Evolutionary conservation across 2,329 filamentous ascomycete genomes (phyloP), one percentile per base, ranked within the genome.

Genomic region (Ophiostoma tasmaniense): DNA sequence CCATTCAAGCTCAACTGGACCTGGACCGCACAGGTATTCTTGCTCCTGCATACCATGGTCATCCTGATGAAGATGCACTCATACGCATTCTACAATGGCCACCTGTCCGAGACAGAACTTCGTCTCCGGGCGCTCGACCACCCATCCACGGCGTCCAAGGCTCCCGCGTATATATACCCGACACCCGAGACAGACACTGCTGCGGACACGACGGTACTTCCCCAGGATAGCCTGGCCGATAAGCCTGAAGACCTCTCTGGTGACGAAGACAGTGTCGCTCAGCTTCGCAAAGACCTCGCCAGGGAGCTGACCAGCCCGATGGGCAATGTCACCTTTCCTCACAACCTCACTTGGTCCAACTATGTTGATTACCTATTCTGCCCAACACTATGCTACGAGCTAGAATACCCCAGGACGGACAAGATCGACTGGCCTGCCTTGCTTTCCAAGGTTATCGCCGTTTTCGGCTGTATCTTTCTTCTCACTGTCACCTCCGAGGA

Each of bases 41-140:
- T 99, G 74, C 90, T 93, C 13, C 83, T 99, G 42, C 95, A 99
- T 79, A 90, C 93, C 61, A 87, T 99, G 79, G 90, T 92, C 8
- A 84, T 99, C 25, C 87, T 97, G 66, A 99, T 99, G 95, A 99
- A 99, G 83, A 95, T 98, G 88, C 95, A 99, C 78, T 97, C 93
- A 6, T 99, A 97, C 76, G 91, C 92, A 30, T 99, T 98, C 78
- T 99, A 99, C 81, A 98, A 97, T 75, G 95, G 95, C 13, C 95
- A 99, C 78, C 83, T 99, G 20, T 91, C 90, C 73, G 92, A 95
- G 77, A 96, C 92, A 0, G 87, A 96, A 77, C 89, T 90, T 76
- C 89, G 92, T 13, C 83, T 99, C 14, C 87, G 86, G 69, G 87
- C 87, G 55, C 88, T 99, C 42, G 95, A 99, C 78, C 80, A 86